These are phyloP conservation scores for Trypanosoma congolense DNA, from an alignment of 208 protist species.

Conservation along the genomic window DNA sequence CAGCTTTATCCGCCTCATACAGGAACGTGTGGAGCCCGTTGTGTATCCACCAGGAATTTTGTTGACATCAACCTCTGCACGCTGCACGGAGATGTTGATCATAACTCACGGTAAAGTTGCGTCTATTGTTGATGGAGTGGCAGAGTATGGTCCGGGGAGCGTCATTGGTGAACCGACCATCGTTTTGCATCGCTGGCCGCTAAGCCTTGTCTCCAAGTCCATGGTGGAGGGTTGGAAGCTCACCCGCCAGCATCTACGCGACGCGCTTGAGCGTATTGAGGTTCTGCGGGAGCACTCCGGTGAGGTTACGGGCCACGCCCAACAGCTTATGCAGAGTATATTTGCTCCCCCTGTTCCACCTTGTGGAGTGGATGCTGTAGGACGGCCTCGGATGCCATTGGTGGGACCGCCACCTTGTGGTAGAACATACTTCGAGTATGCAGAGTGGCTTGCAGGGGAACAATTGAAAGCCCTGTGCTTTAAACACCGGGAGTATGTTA, in stretches of 20 bases:
- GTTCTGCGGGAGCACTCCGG: slow-evolving; percentile 66
- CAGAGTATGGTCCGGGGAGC: slow-evolving; percentile 65
- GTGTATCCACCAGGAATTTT: slow-evolving; percentile 68
- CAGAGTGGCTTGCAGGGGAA: slow-evolving; percentile 50
- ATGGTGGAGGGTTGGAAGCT: slow-evolving; percentile 89
- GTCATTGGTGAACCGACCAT: slow-evolving; percentile 75
- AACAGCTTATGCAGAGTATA: slow-evolving; percentile 60
- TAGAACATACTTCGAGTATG: slow-evolving; percentile 51
- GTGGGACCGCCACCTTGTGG: slow-evolving; percentile 52
- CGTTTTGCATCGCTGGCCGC: slow-evolving; percentile 78
- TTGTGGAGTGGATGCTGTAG: slow-evolving; percentile 57
- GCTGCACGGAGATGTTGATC: slow-evolving; percentile 66
- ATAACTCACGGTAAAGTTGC: slow-evolving; percentile 63
- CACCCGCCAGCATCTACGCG: slow-evolving; percentile 40
- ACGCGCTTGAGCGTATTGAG: slow-evolving; percentile 64
- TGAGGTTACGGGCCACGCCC: slow-evolving; percentile 44
- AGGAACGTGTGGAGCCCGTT: slow-evolving; percentile 78
- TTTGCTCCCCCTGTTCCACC: slow-evolving; percentile 58
- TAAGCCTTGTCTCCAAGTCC: slow-evolving; percentile 59
- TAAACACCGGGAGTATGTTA: slow-evolving; percentile 64
- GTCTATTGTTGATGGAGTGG: slow-evolving; percentile 57
- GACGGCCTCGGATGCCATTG: slow-evolving; percentile 65
- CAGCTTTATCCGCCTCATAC: slow-evolving; percentile 68
- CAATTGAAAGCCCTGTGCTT: slow-evolving; percentile 69
- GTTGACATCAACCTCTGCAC: slow-evolving; percentile 64